Percentiles rank a stretch among this genome's conserved stretches.
These are phyloP conservation scores for Fusarium luffae DNA, from an alignment of 2,329 filamentous ascomycete species.

Conservation along the genomic window DNA sequence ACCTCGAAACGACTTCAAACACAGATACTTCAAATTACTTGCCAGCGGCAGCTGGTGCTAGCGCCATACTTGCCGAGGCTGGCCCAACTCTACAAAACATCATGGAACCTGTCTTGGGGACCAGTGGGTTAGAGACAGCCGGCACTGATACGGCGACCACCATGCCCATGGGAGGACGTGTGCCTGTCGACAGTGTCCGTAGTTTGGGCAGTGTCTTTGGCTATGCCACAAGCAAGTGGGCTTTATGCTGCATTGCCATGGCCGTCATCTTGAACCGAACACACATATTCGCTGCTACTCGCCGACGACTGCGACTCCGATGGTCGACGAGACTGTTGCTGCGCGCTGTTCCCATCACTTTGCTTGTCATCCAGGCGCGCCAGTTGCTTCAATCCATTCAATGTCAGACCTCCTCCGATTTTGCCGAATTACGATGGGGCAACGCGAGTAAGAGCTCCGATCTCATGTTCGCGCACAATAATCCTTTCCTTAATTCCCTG, in stretches of 20 bases:
- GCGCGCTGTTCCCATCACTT: slow-evolving; percentile 75
- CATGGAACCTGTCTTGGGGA: slow-evolving; percentile 43
- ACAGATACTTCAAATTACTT: slow-evolving; percentile 52
- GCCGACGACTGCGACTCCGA: slow-evolving; percentile 79
- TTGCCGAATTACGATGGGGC: slow-evolving; percentile 75
- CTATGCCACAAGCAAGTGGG: slow-evolving; percentile 93
- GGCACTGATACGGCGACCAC: slow-evolving; percentile 27
- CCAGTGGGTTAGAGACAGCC: slow-evolving; percentile 20
- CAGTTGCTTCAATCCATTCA: slow-evolving; percentile 84
- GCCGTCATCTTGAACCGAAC: slow-evolving; percentile 91
- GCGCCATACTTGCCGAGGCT: slow-evolving; percentile 37
- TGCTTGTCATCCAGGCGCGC: slow-evolving; percentile 76
- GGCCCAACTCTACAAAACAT: slow-evolving; percentile 45
- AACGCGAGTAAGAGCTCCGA: slow-evolving; percentile 72
- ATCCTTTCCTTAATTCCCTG: slow-evolving; percentile 75
- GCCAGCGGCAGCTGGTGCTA: slow-evolving; percentile 35
- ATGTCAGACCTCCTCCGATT: slow-evolving; percentile 86
- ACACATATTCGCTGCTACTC: slow-evolving; percentile 90
- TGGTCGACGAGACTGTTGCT: slow-evolving; percentile 78
- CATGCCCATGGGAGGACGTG: slow-evolving; percentile 56
- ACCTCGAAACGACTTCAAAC: slow-evolving; percentile 65
- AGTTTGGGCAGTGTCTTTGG: slow-evolving; percentile 88
- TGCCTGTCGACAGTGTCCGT: slow-evolving; percentile 69
- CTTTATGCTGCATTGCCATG: slow-evolving; percentile 85
- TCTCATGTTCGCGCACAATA: slow-evolving; percentile 76